Conservation (phyloP, 176 grass and related monocot genomes). For the Musa acuminata region DNA sequence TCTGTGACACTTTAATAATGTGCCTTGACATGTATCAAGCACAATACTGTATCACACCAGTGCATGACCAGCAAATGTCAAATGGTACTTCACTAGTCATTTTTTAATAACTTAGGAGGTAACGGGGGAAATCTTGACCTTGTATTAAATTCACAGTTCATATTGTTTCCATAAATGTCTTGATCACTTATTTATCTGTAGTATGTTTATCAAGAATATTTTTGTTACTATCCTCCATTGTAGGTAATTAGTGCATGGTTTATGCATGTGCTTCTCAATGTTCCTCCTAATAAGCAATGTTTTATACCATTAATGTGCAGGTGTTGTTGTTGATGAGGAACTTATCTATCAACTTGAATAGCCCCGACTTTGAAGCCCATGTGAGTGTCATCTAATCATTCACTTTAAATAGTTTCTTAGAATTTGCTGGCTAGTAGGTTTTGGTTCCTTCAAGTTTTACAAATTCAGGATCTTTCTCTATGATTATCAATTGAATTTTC, state of each 20-base stretch:
- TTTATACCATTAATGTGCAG: slow-evolving; percentile 25
- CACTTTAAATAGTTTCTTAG: neutral
- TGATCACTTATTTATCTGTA: neutral
- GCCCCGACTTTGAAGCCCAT: slow-evolving; percentile 72
- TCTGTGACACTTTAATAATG: too few relatives aligned
- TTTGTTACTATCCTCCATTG: neutral
- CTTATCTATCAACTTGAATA: slow-evolving; percentile 59
- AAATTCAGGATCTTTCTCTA: neutral
- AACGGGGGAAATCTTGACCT: neutral
- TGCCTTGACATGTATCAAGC: too few relatives aligned
- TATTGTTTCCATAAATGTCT: neutral
- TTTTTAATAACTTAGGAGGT: neutral
- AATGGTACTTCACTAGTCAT: neutral
- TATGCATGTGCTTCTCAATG: neutral
- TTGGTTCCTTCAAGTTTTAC: neutral
- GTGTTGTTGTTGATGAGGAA: slow-evolving; percentile 79
- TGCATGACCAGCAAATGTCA: neutral
- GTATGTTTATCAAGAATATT: neutral
- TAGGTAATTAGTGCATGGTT: neutral
- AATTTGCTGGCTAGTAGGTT: neutral
- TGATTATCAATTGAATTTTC: neutral
- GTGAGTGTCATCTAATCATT: slow-evolving; percentile 28
- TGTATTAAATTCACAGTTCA: neutral
- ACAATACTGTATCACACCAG: neutral
- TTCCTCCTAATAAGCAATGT: neutral